These are phyloP conservation scores for Violaceomyces palustris DNA, from an alignment of 1,284 basidiomycete genomes.

Conservation along the genomic window DNA sequence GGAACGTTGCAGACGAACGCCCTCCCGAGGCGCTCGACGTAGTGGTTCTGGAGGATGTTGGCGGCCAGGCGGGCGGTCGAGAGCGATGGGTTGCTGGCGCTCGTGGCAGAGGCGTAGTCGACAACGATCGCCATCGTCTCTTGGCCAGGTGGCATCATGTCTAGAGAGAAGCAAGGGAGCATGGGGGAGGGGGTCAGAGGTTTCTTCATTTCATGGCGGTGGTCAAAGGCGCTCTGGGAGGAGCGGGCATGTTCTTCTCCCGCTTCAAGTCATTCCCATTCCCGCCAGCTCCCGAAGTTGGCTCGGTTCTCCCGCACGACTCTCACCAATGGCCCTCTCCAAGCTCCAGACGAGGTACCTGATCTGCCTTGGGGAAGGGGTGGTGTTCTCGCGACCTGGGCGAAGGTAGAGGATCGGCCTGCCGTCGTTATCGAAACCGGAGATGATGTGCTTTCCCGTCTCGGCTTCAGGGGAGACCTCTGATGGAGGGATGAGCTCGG, in stretches of 20 bases:
- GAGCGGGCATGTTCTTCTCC: too few species aligned
- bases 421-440: slow-evolving; percentile 45
- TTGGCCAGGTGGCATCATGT: slow-evolving; percentile 40
- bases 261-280: too few species aligned
- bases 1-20: slow-evolving; percentile 81
- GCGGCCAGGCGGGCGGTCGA: slow-evolving; percentile 29
- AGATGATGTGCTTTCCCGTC: slow-evolving; percentile 46
- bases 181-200: background rate
- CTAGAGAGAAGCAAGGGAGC: slow-evolving; percentile 2
- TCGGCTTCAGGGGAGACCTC: slow-evolving; percentile 38
- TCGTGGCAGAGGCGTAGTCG: slow-evolving; percentile 35
- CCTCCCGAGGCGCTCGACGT: slow-evolving; percentile 79
- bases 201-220: too few species aligned
- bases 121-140: slow-evolving; percentile 43
- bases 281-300: too few species aligned
- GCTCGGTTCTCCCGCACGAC: background rate
- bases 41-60: slow-evolving; percentile 81
- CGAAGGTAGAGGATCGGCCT: slow-evolving; percentile 47
- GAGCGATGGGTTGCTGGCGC: slow-evolving; percentile 36
- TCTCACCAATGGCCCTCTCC: slow-evolving; percentile 38
- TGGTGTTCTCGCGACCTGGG: slow-evolving; percentile 48
- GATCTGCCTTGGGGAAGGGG: slow-evolving; percentile 36
- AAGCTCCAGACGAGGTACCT: slow-evolving; percentile 46
- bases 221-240: too few species aligned
- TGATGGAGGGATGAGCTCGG: slow-evolving; percentile 45